A percentile compares a stretch with the other conserved stretches of the same genome.
These are phyloP conservation scores for Pezicula rhizophila DNA, from an alignment of 2,329 filamentous ascomycete genomes.

Conservation along the genomic window DNA sequence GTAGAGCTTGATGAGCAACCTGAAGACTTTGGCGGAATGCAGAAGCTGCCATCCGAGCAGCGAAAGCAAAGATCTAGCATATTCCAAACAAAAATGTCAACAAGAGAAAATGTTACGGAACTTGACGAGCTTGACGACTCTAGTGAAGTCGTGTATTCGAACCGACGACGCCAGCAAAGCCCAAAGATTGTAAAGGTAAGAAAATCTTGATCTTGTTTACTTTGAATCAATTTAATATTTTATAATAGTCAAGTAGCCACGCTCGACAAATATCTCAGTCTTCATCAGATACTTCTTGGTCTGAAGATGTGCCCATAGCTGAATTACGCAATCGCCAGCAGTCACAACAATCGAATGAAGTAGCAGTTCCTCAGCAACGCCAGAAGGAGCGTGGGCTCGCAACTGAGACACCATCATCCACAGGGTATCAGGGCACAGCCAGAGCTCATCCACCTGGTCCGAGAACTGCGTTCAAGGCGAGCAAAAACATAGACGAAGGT, in stretches of 20 bases:
- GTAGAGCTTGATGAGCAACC: conserved; percentile 7
- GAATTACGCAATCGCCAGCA: background rate
- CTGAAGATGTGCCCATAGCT: background rate
- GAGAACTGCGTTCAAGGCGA: background rate
- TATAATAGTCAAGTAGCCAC: background rate
- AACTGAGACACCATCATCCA: conserved; percentile 1
- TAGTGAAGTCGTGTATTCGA: background rate
- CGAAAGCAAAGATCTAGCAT: background rate
- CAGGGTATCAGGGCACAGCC: conserved; percentile 24
- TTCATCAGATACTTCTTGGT: conserved; percentile 3
- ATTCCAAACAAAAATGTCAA: background rate
- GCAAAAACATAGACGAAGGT: background rate
- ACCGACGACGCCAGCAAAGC: background rate
- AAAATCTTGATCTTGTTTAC: background rate
- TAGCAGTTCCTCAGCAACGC: background rate
- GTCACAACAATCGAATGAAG: background rate
- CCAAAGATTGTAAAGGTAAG: background rate
- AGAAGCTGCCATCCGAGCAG: background rate
- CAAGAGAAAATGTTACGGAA: background rate
- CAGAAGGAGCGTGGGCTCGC: background rate
- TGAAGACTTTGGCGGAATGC: background rate
- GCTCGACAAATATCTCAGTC: conserved; percentile 1
- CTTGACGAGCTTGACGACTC: background rate
- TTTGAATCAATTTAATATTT: background rate
- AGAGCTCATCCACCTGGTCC: background rate